phyloP scores from a whole-genome alignment of 108 stramenopile species.

The Chaetoceros muelleri region DNA sequence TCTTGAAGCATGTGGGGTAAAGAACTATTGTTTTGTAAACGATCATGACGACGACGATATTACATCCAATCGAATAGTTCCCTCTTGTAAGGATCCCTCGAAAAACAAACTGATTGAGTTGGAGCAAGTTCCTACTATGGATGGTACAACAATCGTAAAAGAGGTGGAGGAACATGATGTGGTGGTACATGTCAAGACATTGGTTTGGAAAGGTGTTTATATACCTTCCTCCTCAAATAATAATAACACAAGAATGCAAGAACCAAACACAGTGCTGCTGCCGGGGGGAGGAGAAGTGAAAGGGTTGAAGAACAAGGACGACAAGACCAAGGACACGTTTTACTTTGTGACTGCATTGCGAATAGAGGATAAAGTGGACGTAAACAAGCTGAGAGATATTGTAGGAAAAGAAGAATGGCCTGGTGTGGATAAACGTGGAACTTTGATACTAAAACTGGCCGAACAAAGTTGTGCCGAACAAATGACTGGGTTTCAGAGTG shows the following conservation, averaged over 20 bases:
- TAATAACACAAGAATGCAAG: not conserved
- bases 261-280: not conserved
- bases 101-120: too few relatives aligned
- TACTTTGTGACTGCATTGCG: conserved; percentile 18
- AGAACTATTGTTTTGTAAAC: not conserved
- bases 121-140: not conserved
- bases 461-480: conserved; percentile 13
- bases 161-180: not conserved
- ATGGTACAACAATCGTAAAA: not conserved
- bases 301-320: not conserved
- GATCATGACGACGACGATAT: not conserved
- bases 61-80: too few relatives aligned
- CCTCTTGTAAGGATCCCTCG: too few relatives aligned
- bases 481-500: conserved; percentile 22
- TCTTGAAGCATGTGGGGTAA: not conserved
- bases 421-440: not conserved
- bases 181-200: conserved; percentile 14
- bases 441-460: conserved; percentile 10
- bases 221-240: not conserved
- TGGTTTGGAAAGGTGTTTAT: conserved; percentile 15
- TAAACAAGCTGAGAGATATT: conserved; percentile 6
- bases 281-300: not conserved
- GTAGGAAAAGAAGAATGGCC: conserved; percentile 1
- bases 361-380: conserved; percentile 21
- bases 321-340: not conserved